These are phyloP conservation scores for Kazachstania psychrophila DNA, from an alignment of 805 yeast species.

Conservation along the genomic window DNA sequence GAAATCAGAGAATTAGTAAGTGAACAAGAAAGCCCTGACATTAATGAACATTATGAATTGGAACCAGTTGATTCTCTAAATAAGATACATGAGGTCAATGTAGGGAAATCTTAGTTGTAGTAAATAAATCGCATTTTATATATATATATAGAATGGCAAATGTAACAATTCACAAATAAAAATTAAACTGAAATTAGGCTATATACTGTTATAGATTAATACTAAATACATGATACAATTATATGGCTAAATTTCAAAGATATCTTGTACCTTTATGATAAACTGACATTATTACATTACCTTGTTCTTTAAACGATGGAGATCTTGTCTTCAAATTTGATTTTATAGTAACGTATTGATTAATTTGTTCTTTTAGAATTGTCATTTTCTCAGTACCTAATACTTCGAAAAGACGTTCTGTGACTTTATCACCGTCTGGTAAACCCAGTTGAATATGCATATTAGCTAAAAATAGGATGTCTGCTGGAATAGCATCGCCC, in stretches of 20 bases:
- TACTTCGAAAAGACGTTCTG: conserved; percentile 9
- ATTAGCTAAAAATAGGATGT: conserved; percentile 21
- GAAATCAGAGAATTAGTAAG: conserved; percentile 34
- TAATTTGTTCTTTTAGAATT: conserved; percentile 5
- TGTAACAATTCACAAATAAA: too few relatives aligned
- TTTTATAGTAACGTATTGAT: conserved; percentile 4
- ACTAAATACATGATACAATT: too few relatives aligned
- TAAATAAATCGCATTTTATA: too few relatives aligned
- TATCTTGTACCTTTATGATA: conserved; percentile 7
- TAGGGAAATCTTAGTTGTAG: too few relatives aligned
- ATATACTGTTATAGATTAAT: background rate
- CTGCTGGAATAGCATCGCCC: conserved; percentile 13
- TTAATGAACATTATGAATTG: too few relatives aligned
- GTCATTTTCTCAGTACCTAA: conserved; percentile 10
- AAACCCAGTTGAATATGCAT: conserved; percentile 18
- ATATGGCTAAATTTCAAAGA: too few relatives aligned
- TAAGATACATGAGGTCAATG: too few relatives aligned
- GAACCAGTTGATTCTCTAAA: too few relatives aligned
- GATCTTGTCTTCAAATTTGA: background rate
- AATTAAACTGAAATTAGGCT: too few relatives aligned
- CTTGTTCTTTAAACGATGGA: conserved; percentile 22
- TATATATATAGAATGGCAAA: too few relatives aligned
- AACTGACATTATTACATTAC: conserved; percentile 22
- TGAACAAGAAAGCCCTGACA: background rate
- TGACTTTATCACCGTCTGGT: conserved; percentile 18